These are phyloP conservation scores for Xerocomus spinulosus DNA, from an alignment of 768 basidiomycete genomes.

Conservation along the genomic window DNA sequence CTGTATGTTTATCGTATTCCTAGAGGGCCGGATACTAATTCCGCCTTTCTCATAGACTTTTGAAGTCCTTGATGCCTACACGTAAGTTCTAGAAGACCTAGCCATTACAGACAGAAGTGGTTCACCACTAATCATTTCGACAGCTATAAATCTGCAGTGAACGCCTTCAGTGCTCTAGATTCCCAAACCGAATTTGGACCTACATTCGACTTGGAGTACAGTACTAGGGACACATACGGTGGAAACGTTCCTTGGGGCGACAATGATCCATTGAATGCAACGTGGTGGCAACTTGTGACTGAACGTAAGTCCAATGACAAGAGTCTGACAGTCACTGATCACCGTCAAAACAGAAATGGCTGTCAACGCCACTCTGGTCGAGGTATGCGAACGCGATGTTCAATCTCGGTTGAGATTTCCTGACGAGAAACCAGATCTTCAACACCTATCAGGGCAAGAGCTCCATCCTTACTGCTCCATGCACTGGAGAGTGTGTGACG, in stretches of 20 bases:
- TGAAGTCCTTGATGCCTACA: conserved; percentile 73
- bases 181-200: conserved; percentile 54
- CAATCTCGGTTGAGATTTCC: conserved; percentile 3
- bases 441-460: conserved; percentile 69
- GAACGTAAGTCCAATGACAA: conserved; percentile 45
- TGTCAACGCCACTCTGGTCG: conserved; percentile 50
- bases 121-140: not conserved
- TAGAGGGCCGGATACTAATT: conserved; percentile 2
- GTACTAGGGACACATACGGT: conserved; percentile 65
- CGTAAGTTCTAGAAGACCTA: conserved; percentile 40
- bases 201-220: conserved; percentile 60
- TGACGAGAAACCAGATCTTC: conserved; percentile 49
- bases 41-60: conserved; percentile 50
- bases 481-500: conserved; percentile 54
- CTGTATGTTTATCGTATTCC: conserved; percentile 36
- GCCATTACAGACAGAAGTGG: not conserved
- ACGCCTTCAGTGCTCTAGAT: conserved; percentile 54
- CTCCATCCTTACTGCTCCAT: conserved; percentile 49
- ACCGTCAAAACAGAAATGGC: conserved; percentile 47
- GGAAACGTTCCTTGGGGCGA: conserved; percentile 50
- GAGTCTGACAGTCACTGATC: not conserved
- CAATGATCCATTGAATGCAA: conserved; percentile 70
- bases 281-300: conserved; percentile 80
- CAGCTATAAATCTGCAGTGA: conserved; percentile 66
- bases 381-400: conserved; percentile 35